Evolutionary conservation across 1,139 yeast species (phyloP), one percentile per base, ranked within the genome.

Genomic region (Diutina scorzettiae): DNA sequence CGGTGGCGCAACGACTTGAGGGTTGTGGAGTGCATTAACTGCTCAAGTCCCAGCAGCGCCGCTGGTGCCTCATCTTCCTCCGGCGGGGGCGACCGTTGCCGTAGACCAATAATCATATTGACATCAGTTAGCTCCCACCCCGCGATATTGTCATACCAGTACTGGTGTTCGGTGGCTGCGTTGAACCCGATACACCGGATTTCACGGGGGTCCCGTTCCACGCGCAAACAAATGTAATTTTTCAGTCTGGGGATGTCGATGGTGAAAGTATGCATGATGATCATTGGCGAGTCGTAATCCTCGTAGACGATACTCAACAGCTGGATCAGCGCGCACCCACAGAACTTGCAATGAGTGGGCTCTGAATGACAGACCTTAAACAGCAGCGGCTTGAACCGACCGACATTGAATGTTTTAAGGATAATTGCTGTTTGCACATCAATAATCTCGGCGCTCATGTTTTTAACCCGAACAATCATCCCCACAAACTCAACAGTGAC

Each of bases 191-290:
- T 67, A 60, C 96, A 86, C 63, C 95, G 73, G 37, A 85, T 83
- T 62, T 86, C 96, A 53, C 95, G 71, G 1, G 91, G 86, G 60
- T 86, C 95, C 71, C 96, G 80, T 59, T 86, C 95, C 31, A 83
- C 94, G 60, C 95, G 76, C 44, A 85, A 62, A 59, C 96, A 86
- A 41, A 86, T 86, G 51, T 76, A 80, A 47, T 76, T 81, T 52
- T 83, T 82, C 4, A 94, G 86, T 46, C 81, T 69, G 53, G 81
- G 82, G 28, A 53, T 55, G 46, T 80, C 85, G 42, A 81, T 75
- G 42, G 73, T 73, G 53, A 77, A 78, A 0, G 93, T 80, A 52
- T 85, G 95, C 58, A 83, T 64, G 6, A 81, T 78, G 41, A 85
- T 63, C 1, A 76, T 72, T 7, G 71, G 71, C 1, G 71, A 64